Percentiles rank a stretch among this genome's conserved stretches.
These are phyloP conservation scores for Kodamaea hsintzibuensis DNA, from an alignment of 805 yeast genomes.

Conservation along the genomic window DNA sequence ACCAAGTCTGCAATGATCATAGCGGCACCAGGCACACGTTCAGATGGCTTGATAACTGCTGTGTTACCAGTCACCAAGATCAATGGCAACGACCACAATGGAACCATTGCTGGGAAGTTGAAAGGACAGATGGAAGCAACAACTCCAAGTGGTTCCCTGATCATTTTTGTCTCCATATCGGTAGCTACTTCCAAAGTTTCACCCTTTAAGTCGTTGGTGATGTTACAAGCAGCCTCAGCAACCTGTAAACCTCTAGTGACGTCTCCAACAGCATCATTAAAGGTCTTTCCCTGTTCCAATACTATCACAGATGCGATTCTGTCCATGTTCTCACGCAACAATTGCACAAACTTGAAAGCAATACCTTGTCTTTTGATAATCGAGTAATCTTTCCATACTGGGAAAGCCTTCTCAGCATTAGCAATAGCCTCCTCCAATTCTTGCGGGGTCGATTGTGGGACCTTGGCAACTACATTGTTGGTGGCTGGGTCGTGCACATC, in stretches of 20 bases:
- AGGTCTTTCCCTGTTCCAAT: constrained; percentile 64
- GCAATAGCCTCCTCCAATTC: constrained; percentile 68
- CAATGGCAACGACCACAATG: constrained; percentile 66
- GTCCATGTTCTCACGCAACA: constrained; percentile 66
- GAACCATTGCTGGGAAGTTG: constrained; percentile 86
- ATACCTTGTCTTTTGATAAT: constrained; percentile 72
- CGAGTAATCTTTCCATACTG: constrained; percentile 52
- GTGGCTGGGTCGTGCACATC: constrained; percentile 80
- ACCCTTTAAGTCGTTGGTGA: constrained; percentile 66
- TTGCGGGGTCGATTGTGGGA: constrained; percentile 68
- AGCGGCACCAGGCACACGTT: constrained; percentile 81
- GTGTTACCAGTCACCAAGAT: constrained; percentile 73
- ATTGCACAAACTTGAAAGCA: constrained; percentile 65
- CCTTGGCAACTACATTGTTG: constrained; percentile 60
- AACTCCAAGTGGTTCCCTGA: constrained; percentile 72
- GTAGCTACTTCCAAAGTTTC: constrained; percentile 63
- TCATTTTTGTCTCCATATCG: constrained; percentile 79
- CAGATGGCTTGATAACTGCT: constrained; percentile 60
- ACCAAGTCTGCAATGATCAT: constrained; percentile 71
- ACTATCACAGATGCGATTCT: constrained; percentile 58
- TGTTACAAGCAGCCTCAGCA: constrained; percentile 71
- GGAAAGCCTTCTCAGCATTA: constrained; percentile 64
- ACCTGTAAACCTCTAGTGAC: constrained; percentile 77
- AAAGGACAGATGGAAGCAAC: constrained; percentile 78
- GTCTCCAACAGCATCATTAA: constrained; percentile 71